Evolutionary conservation across 768 basidiomycete species (phyloP).

Genomic region (Trametes cinnabarina): DNA sequence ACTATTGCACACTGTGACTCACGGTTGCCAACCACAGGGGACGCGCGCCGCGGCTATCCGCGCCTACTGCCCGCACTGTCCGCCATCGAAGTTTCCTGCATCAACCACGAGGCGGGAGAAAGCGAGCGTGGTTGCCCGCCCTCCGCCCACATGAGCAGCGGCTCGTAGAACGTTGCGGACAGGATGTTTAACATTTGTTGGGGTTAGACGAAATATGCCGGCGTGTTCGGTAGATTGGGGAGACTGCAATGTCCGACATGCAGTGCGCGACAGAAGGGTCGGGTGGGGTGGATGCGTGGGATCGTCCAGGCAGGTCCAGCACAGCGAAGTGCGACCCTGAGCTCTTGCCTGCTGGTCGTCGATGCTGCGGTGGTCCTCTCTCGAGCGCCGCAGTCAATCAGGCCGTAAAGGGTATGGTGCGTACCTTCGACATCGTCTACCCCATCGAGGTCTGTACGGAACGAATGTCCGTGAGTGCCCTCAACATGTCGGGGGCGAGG

Average conservation of each 20-base stretch:
- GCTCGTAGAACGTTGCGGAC: too few relatives aligned
- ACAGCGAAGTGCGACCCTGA: constrained; percentile 7
- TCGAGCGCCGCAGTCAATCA: constrained; percentile 7
- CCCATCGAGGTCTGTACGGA: constrained; percentile 3
- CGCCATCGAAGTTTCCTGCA: constrained; percentile 10
- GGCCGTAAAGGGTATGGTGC: not conserved
- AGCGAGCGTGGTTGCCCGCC: constrained; percentile 1
- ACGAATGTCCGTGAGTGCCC: constrained; percentile 9
- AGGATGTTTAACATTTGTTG: not conserved
- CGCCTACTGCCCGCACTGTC: constrained; percentile 2
- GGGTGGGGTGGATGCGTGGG: not conserved
- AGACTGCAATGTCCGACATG: not conserved
- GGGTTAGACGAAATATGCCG: not conserved
- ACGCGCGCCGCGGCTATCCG: constrained; percentile 1
- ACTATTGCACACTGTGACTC: too few relatives aligned
- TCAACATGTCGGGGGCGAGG: constrained; percentile 13
- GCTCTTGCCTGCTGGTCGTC: not conserved
- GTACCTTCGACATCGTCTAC: not conserved
- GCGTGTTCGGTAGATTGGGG: not conserved
- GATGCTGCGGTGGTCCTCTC: not conserved
- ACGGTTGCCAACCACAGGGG: not conserved
- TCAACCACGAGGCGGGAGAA: constrained; percentile 15
- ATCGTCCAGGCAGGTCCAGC: not conserved
- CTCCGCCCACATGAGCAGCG: constrained; percentile 11
- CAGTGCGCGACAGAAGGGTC: not conserved